Percentiles rank a stretch among this genome's conserved stretches.
Evolutionary conservation across 2,329 filamentous ascomycete species (phyloP).

Genomic region (Hymenoscyphus infarciens): DNA sequence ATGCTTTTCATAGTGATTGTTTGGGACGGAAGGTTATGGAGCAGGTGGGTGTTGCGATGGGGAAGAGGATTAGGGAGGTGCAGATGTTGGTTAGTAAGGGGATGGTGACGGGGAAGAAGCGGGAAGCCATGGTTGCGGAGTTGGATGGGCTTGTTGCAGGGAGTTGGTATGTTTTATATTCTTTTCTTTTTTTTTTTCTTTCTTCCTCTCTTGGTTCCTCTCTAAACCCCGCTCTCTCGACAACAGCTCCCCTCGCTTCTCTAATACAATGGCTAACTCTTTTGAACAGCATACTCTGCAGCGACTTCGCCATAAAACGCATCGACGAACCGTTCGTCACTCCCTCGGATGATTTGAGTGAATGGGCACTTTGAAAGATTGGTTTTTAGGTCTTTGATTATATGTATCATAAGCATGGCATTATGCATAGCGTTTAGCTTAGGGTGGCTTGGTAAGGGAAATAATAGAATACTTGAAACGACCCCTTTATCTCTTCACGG

Average conservation of each 20-base stretch:
- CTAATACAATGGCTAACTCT: slow-evolving; percentile 11
- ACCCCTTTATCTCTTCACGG: no score
- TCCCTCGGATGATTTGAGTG: slow-evolving; percentile 66
- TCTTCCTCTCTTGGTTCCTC: neutral
- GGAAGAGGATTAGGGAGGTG: slow-evolving; percentile 77
- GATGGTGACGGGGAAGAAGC: slow-evolving; percentile 62
- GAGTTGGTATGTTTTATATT: slow-evolving; percentile 64
- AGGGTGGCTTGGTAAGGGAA: no score
- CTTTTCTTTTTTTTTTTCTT: neutral
- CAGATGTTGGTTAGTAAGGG: slow-evolving; percentile 81
- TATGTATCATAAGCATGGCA: slow-evolving; percentile 1
- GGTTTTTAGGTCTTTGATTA: neutral
- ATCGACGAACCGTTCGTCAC: slow-evolving; percentile 91
- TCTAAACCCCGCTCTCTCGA: no score
- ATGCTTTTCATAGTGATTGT: slow-evolving; percentile 96
- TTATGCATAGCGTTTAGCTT: neutral
- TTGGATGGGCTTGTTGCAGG: slow-evolving; percentile 88
- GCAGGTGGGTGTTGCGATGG: slow-evolving; percentile 70
- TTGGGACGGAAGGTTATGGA: slow-evolving; percentile 82
- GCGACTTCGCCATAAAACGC: slow-evolving; percentile 89
- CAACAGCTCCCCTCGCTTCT: no score
- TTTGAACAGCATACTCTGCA: slow-evolving; percentile 73
- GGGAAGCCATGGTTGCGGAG: slow-evolving; percentile 82
- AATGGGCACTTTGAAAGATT: slow-evolving; percentile 61
- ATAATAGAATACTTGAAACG: no score